phyloP scores from a whole-genome alignment of 768 basidiomycete genomes.

The Boletus bicolor region DNA sequence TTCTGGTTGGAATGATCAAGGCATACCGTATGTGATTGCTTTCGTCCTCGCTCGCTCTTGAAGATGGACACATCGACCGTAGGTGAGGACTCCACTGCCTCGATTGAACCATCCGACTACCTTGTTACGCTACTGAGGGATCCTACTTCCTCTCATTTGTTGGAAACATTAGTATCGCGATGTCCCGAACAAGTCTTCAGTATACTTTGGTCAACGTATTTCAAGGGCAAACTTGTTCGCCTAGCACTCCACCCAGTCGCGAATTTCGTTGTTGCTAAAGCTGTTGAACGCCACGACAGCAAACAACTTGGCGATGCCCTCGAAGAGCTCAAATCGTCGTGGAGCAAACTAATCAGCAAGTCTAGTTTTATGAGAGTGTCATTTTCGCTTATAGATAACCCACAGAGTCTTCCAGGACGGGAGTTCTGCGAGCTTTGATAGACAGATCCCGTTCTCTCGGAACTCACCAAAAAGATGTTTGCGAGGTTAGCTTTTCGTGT shows the following conservation, averaged over 20 bases:
- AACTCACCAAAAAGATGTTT: slow-evolving; percentile 45
- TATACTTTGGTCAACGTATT: slow-evolving; percentile 74
- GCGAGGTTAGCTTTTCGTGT: slow-evolving; percentile 47
- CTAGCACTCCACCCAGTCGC: slow-evolving; percentile 86
- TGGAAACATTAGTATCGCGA: slow-evolving; percentile 73
- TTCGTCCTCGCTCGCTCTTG: background rate
- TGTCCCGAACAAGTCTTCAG: slow-evolving; percentile 61
- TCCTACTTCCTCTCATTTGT: slow-evolving; percentile 82
- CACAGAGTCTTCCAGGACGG: slow-evolving; percentile 66
- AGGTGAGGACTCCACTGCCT: slow-evolving; percentile 39
- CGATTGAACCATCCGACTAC: slow-evolving; percentile 66
- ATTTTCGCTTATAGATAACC: slow-evolving; percentile 1
- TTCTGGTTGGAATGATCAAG: slow-evolving; percentile 73
- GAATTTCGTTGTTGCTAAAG: slow-evolving; percentile 89
- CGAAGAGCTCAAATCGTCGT: slow-evolving; percentile 54
- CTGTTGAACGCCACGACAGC: slow-evolving; percentile 58
- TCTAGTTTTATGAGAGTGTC: slow-evolving; percentile 7
- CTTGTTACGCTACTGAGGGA: slow-evolving; percentile 80
- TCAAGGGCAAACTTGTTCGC: slow-evolving; percentile 66
- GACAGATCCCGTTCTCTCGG: slow-evolving; percentile 58
- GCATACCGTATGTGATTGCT: slow-evolving; percentile 48
- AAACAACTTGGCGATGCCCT: slow-evolving; percentile 54
- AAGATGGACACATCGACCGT: slow-evolving; percentile 3
- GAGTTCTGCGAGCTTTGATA: slow-evolving; percentile 72
- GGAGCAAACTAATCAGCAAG: slow-evolving; percentile 70